Base-by-base conservation (phyloP, 805 yeast species). In the Hanseniaspora singularis region DNA sequence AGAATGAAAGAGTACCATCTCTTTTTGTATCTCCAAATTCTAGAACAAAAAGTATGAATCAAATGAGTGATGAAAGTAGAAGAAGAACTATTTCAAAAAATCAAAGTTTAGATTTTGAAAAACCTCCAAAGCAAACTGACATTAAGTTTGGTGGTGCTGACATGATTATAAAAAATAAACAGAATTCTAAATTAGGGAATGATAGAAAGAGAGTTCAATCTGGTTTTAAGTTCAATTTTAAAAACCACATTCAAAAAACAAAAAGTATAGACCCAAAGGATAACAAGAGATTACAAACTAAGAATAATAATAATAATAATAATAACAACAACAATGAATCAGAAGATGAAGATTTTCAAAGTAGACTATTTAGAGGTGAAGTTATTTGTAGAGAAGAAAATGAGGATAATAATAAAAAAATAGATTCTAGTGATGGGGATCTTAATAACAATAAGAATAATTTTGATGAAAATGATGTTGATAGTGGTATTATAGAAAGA, bases 331-430 rank as follows among this genome's bases (percentile, higher is more conserved):
- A 26, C 3, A 15, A 18, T 9, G 5, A 27, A 14, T 14, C 32
- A 11, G 39, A 27, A 20, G 39, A 38, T 14, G 53, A 50, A 10
- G 59, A 61, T 46, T 61, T 61, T 46, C 65, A 63, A 51, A 62
- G 57, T 22, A 59, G 60, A 44, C 42, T 63, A 14, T 63, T 63
- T 45, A 62, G 65, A 50, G 66, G 66, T 30, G 54, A 61, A 47
- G 51, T 59, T 55, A 51, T 59, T 15, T 55, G 57, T 49, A 57
- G 64, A 49, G 64, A 62, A 39, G 64, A 59, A 49, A 54, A 50
- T 15, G 54, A 53, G 15, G 48, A 47, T 28, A 42, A 48, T 14
- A 33, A 28, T 8, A 8, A 23, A 16, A 30, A 22, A 5, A 26
- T 11, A 26, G 28, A 8, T 11, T 26, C 28, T 26, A 11, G 28